A percentile compares a stretch with the other conserved stretches of the same genome.
phyloP scores from a whole-genome alignment of 345 rosid species.

The Xanthoceras sorbifolium region DNA sequence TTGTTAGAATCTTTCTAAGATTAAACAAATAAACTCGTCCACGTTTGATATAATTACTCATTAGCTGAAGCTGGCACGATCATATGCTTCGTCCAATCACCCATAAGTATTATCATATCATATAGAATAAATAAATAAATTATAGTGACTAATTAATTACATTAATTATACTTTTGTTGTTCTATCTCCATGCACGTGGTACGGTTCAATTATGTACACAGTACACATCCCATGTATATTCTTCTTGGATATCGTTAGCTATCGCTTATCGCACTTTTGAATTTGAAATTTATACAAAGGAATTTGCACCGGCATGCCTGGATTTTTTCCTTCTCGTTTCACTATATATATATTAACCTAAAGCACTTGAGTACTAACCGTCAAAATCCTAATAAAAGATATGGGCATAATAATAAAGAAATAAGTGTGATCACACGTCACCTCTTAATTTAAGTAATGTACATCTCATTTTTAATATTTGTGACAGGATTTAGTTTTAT shows the following conservation, averaged over 20 bases:
- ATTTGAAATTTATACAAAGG: not conserved
- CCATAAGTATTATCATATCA: slow-evolving; percentile 6
- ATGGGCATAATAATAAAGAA: too few species aligned
- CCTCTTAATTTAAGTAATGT: too few species aligned
- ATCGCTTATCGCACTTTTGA: not conserved
- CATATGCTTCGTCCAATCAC: slow-evolving; percentile 12
- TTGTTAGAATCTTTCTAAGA: slow-evolving; percentile 13
- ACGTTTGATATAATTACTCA: not conserved
- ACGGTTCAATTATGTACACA: not conserved
- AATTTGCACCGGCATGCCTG: not conserved
- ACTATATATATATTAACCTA: not conserved
- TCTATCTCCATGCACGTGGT: slow-evolving; percentile 17
- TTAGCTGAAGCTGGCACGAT: not conserved
- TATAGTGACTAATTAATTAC: not conserved
- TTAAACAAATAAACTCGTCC: slow-evolving; percentile 16
- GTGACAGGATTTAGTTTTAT: too few species aligned
- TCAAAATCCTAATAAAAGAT: too few species aligned
- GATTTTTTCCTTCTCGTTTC: not conserved
- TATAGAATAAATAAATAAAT: too few species aligned
- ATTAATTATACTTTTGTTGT: too few species aligned
- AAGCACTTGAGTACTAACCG: not conserved
- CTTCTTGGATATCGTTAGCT: not conserved
- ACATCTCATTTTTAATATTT: too few species aligned
- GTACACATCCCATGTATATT: not conserved
- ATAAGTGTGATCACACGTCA: too few species aligned